Evolutionary conservation across 306 rosid genomes (phyloP).

Genomic region (Prunus mongolica): DNA sequence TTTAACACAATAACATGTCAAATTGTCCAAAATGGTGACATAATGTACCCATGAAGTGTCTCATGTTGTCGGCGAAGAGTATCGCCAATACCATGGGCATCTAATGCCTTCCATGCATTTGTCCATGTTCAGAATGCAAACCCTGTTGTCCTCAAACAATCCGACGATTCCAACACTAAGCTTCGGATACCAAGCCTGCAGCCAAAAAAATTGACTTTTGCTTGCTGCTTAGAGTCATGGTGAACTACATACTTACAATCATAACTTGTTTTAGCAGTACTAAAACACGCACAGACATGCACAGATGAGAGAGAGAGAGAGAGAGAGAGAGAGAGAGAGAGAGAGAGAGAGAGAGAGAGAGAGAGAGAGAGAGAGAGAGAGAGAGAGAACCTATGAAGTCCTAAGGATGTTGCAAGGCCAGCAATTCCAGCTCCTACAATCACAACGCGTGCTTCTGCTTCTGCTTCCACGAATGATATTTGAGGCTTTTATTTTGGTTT

Average conservation of each 20-base stretch:
- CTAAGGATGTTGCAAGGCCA: not conserved
- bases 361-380: no score
- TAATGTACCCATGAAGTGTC: conserved; percentile 39
- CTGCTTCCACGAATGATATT: no score
- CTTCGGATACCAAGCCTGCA: conserved; percentile 54
- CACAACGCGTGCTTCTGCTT: not conserved
- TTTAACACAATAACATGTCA: not conserved
- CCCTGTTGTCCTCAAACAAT: conserved; percentile 52
- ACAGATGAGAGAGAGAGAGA: no score
- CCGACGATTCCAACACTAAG: conserved; percentile 64
- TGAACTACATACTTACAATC: no score
- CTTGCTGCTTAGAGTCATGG: no score
- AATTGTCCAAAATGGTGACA: not conserved
- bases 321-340: no score
- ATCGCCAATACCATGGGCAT: conserved; percentile 55
- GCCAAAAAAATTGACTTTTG: not conserved
- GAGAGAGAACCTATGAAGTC: no score
- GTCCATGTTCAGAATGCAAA: conserved; percentile 56
- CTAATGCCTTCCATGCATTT: conserved; percentile 82
- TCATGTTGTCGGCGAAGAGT: conserved; percentile 48
- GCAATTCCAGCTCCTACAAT: not conserved
- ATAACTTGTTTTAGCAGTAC: no score
- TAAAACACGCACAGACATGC: no score
- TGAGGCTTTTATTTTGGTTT: no score
- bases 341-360: no score